These are phyloP conservation scores for Alternaria gaisen DNA, from an alignment of 2,329 filamentous ascomycete genomes.

Conservation along the genomic window DNA sequence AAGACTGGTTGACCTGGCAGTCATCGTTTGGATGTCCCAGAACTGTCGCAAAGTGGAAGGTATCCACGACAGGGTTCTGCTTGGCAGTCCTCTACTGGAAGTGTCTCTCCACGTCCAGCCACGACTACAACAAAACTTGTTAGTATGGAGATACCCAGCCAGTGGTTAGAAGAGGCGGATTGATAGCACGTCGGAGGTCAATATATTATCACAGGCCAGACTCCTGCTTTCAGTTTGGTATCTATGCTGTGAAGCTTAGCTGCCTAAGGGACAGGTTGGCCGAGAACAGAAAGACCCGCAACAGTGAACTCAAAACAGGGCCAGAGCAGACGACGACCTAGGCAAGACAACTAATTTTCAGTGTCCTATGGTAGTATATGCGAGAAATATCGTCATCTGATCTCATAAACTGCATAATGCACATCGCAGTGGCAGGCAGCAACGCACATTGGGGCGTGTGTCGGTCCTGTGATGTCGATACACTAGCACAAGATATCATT, in stretches of 20 bases:
- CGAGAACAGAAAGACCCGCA: neutral
- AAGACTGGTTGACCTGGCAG: neutral
- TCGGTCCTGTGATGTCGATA: too few species aligned
- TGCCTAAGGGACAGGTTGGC: neutral
- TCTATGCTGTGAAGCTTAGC: neutral
- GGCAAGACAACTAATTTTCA: too few species aligned
- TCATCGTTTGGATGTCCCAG: neutral
- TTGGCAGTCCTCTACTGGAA: neutral
- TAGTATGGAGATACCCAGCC: neutral
- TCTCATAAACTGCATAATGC: too few species aligned
- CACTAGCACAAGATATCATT: too few species aligned
- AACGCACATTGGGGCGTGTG: rapidly evolving
- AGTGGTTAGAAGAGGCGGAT: neutral
- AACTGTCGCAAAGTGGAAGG: neutral
- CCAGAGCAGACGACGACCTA: neutral
- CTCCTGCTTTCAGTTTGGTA: neutral
- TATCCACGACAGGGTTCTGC: neutral
- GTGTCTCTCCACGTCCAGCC: neutral
- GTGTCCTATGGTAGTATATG: too few species aligned
- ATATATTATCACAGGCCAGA: neutral
- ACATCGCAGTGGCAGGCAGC: too few species aligned
- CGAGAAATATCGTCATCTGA: rapidly evolving
- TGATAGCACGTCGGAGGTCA: neutral
- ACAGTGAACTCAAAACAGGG: neutral
- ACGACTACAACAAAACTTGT: neutral